Conservation (phyloP, 345 rosid species). For the Eucalyptus curtisii region DNA sequence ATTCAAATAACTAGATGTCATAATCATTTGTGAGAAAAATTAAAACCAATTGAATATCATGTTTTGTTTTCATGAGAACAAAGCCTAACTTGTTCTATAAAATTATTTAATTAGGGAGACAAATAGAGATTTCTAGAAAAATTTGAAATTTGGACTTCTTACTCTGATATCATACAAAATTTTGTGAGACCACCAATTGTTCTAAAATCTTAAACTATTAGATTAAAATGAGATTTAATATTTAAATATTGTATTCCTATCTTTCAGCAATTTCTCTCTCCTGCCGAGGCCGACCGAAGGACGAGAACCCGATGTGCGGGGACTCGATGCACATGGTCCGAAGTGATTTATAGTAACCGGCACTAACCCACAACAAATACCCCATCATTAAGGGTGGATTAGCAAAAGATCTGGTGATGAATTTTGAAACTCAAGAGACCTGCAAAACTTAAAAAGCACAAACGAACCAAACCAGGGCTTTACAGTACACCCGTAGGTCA, state of each 20-base stretch:
- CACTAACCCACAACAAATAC: not conserved
- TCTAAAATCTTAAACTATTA: too few relatives aligned
- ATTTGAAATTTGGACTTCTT: too few relatives aligned
- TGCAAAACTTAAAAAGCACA: not conserved
- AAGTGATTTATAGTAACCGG: too few relatives aligned
- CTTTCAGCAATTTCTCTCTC: not conserved
- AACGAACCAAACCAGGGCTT: not conserved
- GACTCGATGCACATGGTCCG: too few relatives aligned
- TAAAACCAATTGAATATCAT: not conserved
- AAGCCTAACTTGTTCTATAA: too few relatives aligned
- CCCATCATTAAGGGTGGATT: not conserved
- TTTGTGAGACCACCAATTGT: too few relatives aligned
- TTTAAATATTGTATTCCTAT: too few relatives aligned
- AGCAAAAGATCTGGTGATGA: not conserved
- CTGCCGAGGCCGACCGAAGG: not conserved
- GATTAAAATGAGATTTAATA: too few relatives aligned
- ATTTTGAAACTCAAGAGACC: not conserved
- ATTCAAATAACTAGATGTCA: not conserved
- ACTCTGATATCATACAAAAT: fast-evolving
- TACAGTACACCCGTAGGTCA: not conserved
- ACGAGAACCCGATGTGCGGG: too few relatives aligned
- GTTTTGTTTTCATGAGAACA: not conserved
- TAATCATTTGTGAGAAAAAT: not conserved
- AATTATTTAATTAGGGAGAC: too few relatives aligned
- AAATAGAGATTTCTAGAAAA: too few relatives aligned